Conservation (phyloP, 441 rosid species). For the Arabidopsis hybrid region DNA sequence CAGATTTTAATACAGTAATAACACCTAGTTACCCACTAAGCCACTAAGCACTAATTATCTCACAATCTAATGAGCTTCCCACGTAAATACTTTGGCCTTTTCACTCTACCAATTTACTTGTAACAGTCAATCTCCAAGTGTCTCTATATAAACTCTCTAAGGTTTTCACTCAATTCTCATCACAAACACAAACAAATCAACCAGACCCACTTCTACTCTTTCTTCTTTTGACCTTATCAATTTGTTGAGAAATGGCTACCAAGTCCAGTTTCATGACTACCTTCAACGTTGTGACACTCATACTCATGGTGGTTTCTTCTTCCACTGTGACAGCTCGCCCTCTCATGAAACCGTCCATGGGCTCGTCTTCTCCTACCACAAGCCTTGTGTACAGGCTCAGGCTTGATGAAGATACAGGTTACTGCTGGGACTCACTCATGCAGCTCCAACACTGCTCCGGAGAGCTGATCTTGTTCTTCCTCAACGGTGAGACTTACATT, state of each 20-base stretch:
- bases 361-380: conserved; percentile 32
- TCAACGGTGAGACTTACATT: conserved; percentile 65
- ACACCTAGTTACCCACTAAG: conserved; percentile 12
- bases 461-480: conserved; percentile 63
- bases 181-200: conserved; percentile 29
- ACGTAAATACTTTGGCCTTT: conserved; percentile 26
- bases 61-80: conserved; percentile 26
- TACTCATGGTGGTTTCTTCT: conserved; percentile 38
- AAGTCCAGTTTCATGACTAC: conserved; percentile 21
- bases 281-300: conserved; percentile 28
- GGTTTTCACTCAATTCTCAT: conserved; percentile 19
- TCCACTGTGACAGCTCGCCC: conserved; percentile 36
- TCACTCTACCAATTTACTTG: conserved; percentile 35
- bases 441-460: conserved; percentile 65
- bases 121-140: conserved; percentile 33
- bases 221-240: not conserved
- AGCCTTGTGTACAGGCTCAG: conserved; percentile 53
- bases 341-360: conserved; percentile 37
- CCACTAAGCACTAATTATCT: conserved; percentile 37
- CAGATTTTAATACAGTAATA: conserved; percentile 21
- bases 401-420: conserved; percentile 55
- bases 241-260: conserved; percentile 29
- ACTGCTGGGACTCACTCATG: conserved; percentile 70
- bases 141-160: conserved; percentile 34
- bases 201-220: not conserved